phyloP scores from a whole-genome alignment of 495 filamentous ascomycete genomes.

The Achaetomiella virescens region DNA sequence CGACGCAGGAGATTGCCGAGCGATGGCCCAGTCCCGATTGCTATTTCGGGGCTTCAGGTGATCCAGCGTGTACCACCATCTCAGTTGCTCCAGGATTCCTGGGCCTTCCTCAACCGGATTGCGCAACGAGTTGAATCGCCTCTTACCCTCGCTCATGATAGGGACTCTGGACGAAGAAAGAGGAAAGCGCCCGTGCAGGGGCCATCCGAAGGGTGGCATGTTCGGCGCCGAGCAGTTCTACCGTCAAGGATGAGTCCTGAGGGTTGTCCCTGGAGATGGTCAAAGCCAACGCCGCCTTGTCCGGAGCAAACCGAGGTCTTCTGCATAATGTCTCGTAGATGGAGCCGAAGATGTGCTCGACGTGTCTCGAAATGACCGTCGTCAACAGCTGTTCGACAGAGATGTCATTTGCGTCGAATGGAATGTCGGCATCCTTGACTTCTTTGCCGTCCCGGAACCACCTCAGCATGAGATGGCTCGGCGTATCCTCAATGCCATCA shows the following conservation, averaged over 20 bases:
- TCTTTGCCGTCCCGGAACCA: slow-evolving; percentile 83
- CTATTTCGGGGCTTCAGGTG: slow-evolving; percentile 56
- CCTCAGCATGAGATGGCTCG: slow-evolving; percentile 55
- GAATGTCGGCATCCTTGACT: slow-evolving; percentile 56
- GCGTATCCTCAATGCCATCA: slow-evolving; percentile 27
- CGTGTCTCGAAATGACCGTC: slow-evolving; percentile 68
- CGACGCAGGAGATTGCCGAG: slow-evolving; percentile 45
- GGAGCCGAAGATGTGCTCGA: slow-evolving; percentile 54
- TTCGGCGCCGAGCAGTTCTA: slow-evolving; percentile 58
- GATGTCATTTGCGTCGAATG: slow-evolving; percentile 58
- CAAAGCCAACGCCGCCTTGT: slow-evolving; percentile 48
- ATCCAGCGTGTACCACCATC: slow-evolving; percentile 52
- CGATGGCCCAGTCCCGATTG: slow-evolving; percentile 55
- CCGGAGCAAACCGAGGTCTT: slow-evolving; percentile 51
- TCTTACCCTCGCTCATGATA: slow-evolving; percentile 38
- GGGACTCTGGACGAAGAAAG: slow-evolving; percentile 42
- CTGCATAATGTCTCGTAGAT: slow-evolving; percentile 52
- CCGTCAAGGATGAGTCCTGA: slow-evolving; percentile 55
- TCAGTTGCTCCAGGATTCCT: slow-evolving; percentile 48
- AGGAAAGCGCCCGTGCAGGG: slow-evolving; percentile 55
- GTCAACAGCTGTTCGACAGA: slow-evolving; percentile 68
- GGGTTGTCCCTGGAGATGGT: slow-evolving; percentile 54
- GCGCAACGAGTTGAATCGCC: slow-evolving; percentile 45
- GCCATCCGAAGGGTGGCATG: slow-evolving; percentile 60
- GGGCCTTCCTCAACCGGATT: slow-evolving; percentile 51